Evolutionary conservation across 2,329 filamentous ascomycete species (phyloP).

Genomic region (Chaetomiaceae sp.): DNA sequence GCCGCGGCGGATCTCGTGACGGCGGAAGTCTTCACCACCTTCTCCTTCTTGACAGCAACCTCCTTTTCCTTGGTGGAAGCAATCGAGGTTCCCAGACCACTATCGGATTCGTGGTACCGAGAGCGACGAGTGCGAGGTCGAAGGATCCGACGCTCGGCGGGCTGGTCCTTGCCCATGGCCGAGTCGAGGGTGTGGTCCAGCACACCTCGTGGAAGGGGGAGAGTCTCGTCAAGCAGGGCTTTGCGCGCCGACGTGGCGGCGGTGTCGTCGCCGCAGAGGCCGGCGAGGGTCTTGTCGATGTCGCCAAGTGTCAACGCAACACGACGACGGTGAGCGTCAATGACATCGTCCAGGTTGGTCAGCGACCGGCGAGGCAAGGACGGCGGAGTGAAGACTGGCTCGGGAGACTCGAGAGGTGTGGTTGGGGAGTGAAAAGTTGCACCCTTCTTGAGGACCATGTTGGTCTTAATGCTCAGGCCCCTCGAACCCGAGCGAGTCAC

Average conservation of each 20-base stretch:
- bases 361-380: conserved; percentile 61
- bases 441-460: conserved; percentile 61
- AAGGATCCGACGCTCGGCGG: conserved; percentile 45
- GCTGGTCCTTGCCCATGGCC: conserved; percentile 40
- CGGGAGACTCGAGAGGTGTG: conserved; percentile 37
- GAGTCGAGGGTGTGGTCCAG: conserved; percentile 52
- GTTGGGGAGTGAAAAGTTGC: conserved; percentile 59
- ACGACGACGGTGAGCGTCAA: conserved; percentile 64
- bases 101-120: conserved; percentile 74
- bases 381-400: conserved; percentile 43
- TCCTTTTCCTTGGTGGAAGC: conserved; percentile 53
- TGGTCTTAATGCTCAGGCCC: conserved; percentile 47
- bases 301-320: conserved; percentile 61
- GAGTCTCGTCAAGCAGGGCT: conserved; percentile 49
- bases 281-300: conserved; percentile 58
- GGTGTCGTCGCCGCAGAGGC: conserved; percentile 35
- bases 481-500: conserved; percentile 41
- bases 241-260: conserved; percentile 34
- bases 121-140: conserved; percentile 52
- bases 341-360: conserved; percentile 65
- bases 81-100: conserved; percentile 80
- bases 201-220: conserved; percentile 56
- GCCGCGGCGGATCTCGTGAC: conserved; percentile 57
- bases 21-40: conserved; percentile 44
- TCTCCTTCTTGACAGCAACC: conserved; percentile 39